Evolutionary conservation across 805 yeast genomes (phyloP).

Genomic region (Yamadazyma sp.): DNA sequence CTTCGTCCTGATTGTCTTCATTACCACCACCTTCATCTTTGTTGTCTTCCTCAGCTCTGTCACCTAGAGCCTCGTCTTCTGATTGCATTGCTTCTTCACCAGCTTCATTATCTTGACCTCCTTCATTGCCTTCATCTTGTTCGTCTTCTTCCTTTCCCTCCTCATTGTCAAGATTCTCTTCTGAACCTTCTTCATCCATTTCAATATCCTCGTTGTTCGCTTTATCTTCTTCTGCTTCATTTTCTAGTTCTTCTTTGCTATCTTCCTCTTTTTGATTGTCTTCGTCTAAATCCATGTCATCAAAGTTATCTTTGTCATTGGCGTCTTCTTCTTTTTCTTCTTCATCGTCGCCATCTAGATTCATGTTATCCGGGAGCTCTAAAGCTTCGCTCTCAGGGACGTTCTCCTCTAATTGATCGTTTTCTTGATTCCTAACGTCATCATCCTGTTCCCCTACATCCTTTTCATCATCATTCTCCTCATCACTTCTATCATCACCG

Average conservation of each 20-base stretch:
- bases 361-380: conserved; percentile 89
- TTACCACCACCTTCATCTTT: conserved; percentile 42
- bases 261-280: conserved; percentile 29
- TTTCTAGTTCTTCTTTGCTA: conserved; percentile 22
- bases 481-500: conserved; percentile 45
- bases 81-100: conserved; percentile 24
- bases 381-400: conserved; percentile 84
- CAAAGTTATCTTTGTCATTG: too few species aligned
- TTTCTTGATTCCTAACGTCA: conserved; percentile 65
- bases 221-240: conserved; percentile 14
- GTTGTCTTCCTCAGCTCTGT: conserved; percentile 28
- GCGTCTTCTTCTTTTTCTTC: conserved; percentile 36
- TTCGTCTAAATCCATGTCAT: conserved; percentile 30
- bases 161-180: conserved; percentile 16
- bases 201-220: conserved; percentile 22
- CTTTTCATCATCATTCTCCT: conserved; percentile 54
- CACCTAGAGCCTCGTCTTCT: conserved; percentile 32
- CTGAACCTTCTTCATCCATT: conserved; percentile 24
- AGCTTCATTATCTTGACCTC: conserved; percentile 25
- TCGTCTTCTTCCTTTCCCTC: conserved; percentile 24
- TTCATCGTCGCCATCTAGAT: conserved; percentile 71
- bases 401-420: conserved; percentile 64
- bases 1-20: conserved; percentile 28
- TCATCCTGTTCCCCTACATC: conserved; percentile 84
- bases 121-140: conserved; percentile 38